A percentile compares a stretch with the other conserved stretches of the same genome.
These are phyloP conservation scores for Pyrenophora teres DNA, from an alignment of 2,329 filamentous ascomycete genomes.

Conservation along the genomic window DNA sequence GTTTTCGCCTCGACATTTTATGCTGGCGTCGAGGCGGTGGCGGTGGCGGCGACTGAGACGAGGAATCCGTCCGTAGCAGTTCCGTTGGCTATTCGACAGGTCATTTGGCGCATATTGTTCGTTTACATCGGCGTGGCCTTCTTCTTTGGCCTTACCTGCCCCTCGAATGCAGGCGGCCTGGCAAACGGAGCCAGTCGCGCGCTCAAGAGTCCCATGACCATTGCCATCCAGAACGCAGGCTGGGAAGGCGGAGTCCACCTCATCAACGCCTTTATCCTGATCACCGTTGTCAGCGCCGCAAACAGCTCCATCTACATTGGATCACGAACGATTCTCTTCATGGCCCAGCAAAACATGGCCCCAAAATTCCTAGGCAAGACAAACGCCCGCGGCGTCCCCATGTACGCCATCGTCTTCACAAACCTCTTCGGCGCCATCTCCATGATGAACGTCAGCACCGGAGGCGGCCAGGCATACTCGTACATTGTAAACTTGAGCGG, in stretches of 20 bases:
- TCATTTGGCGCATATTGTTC: constrained; percentile 51
- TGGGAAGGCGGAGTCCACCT: constrained; percentile 75
- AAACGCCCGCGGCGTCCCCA: constrained; percentile 64
- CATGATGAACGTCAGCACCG: constrained; percentile 75
- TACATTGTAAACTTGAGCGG: constrained; percentile 74
- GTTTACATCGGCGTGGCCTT: constrained; percentile 53
- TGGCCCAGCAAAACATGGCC: constrained; percentile 74
- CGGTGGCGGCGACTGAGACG: constrained; percentile 45
- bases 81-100: constrained; percentile 53
- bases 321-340: constrained; percentile 74
- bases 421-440: constrained; percentile 72
- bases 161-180: constrained; percentile 67
- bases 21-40: constrained; percentile 44
- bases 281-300: constrained; percentile 64
- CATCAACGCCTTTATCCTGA: constrained; percentile 67
- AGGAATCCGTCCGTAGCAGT: constrained; percentile 53
- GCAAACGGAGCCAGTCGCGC: constrained; percentile 66
- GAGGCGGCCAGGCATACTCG: constrained; percentile 66
- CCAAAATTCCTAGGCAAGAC: constrained; percentile 72
- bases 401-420: constrained; percentile 67
- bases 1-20: constrained; percentile 52
- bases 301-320: constrained; percentile 80
- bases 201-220: constrained; percentile 60
- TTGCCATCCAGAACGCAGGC: constrained; percentile 68
- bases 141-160: constrained; percentile 67